Conservation (phyloP, 208 protist species). For the Leishmania gerbilli region DNA sequence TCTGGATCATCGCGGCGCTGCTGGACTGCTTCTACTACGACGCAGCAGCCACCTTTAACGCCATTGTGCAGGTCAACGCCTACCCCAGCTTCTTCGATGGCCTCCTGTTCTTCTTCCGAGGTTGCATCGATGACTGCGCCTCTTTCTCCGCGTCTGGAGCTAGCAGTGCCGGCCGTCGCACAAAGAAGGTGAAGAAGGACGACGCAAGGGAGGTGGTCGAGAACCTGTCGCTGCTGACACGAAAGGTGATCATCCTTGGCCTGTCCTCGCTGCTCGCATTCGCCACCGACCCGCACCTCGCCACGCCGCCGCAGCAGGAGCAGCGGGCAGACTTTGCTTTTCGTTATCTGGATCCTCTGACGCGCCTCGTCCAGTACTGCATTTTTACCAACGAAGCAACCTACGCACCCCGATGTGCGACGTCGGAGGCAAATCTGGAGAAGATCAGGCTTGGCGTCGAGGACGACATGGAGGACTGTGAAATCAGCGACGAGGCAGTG, state of each 20-base stretch:
- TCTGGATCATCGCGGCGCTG: conserved; percentile 80
- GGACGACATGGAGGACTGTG: conserved; percentile 58
- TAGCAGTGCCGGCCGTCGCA: background rate
- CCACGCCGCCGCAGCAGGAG: conserved; percentile 11
- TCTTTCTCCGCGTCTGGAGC: background rate
- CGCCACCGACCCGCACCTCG: conserved; percentile 18
- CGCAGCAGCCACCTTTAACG: conserved; percentile 57
- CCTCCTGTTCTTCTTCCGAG: conserved; percentile 73
- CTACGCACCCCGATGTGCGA: conserved; percentile 55
- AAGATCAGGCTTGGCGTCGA: conserved; percentile 46
- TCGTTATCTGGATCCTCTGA: conserved; percentile 41
- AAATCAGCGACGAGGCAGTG: conserved; percentile 45
- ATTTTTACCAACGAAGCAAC: conserved; percentile 68
- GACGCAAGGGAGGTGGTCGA: conserved; percentile 61
- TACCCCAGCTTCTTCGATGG: conserved; percentile 77
- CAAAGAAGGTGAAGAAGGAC: conserved; percentile 56
- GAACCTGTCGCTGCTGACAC: conserved; percentile 73
- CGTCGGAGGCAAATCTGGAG: conserved; percentile 59
- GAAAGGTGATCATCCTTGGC: conserved; percentile 77
- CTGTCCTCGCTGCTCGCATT: conserved; percentile 51
- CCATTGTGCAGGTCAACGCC: conserved; percentile 55
- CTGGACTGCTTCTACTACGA: conserved; percentile 92
- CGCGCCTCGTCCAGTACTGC: conserved; percentile 76
- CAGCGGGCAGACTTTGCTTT: conserved; percentile 41
- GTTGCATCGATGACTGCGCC: conserved; percentile 21